phyloP scores from a whole-genome alignment of 495 filamentous ascomycete species.

The Annulohypoxylon stygium region DNA sequence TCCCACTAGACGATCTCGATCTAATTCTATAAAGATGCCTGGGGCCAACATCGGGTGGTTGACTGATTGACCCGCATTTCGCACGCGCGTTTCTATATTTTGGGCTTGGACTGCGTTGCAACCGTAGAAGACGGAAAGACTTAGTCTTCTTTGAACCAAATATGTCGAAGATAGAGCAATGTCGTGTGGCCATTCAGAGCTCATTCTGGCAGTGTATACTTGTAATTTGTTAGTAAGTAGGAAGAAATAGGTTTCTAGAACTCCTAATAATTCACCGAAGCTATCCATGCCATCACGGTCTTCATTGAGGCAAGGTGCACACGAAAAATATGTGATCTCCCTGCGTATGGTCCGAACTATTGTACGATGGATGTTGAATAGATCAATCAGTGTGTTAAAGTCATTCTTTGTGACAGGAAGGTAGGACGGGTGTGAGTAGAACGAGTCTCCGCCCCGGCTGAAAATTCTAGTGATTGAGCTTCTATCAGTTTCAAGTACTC shows the following conservation, averaged over 20 bases:
- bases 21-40: conserved; percentile 34
- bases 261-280: background rate
- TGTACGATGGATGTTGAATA: conserved; percentile 26
- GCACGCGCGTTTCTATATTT: conserved; percentile 1
- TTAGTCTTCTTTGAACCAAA: conserved; percentile 16
- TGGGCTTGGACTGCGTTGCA: conserved; percentile 22
- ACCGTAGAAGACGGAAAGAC: conserved; percentile 35
- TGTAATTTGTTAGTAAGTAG: background rate
- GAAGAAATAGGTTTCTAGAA: background rate
- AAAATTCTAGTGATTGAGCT: conserved; percentile 19
- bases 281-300: background rate
- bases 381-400: conserved; percentile 6
- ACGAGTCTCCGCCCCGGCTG: background rate
- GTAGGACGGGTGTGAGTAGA: conserved; percentile 12
- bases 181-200: conserved; percentile 16
- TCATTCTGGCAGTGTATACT: conserved; percentile 34
- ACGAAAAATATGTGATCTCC: conserved; percentile 23
- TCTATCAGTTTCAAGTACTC: background rate
- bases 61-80: background rate
- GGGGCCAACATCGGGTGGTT: conserved; percentile 26
- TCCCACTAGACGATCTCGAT: conserved; percentile 17
- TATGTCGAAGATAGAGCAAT: conserved; percentile 36
- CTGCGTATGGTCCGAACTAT: conserved; percentile 29
- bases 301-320: background rate
- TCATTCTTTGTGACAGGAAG: conserved; percentile 17